Base-by-base conservation (phyloP, 2,329 filamentous ascomycete species). In the Aspergillus clavatus region DNA sequence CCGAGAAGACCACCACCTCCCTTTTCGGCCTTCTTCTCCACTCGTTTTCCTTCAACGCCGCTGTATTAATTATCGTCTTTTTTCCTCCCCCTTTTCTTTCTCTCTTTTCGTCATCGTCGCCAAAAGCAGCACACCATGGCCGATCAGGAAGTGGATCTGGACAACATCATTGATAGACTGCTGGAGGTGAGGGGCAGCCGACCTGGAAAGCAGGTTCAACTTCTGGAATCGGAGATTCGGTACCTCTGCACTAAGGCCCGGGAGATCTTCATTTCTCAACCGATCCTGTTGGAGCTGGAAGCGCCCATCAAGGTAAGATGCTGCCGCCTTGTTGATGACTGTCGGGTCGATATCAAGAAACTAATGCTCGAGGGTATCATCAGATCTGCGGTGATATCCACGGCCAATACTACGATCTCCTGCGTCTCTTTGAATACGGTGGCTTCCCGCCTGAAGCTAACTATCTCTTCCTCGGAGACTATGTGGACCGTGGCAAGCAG, bases 371-470 rank as follows among this genome's bases (percentile, higher is more conserved):
- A 40, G 28, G 28, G 37, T 29, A 43, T n/a, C n/a, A 18, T 40
- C 65, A 98, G 93, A 98, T 98, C 67, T 97, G 91, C 72, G 93
- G 93, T 73, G 93, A 97, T 74, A 97, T 98, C 60, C 93, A 97
- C 72, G 93, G 93, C 57, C 93, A 98, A 77, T 98, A 98, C 76
- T 96, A 96, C 72, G 93, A 98, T 71, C 81, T 98, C 52, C 80
- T 98, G 58, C 89, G 93, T 65, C 80, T 98, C 51, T 98, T 98
- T 72, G 93, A 98, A 74, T 96, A 96, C 68, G 91, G 93, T 60
- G 93, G 93, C 54, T 97, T 98, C 75, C 93, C 93, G 45, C 93
- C 93, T 11, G 90, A 97, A 75, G 90, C 93, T 65, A 98, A 98
- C 79, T 98, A 97, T 74, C 88, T 98, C 61, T 98, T 98, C 80